Base-by-base conservation (phyloP, 2,329 filamentous ascomycete species). In the Apiospora saccharicola region DNA sequence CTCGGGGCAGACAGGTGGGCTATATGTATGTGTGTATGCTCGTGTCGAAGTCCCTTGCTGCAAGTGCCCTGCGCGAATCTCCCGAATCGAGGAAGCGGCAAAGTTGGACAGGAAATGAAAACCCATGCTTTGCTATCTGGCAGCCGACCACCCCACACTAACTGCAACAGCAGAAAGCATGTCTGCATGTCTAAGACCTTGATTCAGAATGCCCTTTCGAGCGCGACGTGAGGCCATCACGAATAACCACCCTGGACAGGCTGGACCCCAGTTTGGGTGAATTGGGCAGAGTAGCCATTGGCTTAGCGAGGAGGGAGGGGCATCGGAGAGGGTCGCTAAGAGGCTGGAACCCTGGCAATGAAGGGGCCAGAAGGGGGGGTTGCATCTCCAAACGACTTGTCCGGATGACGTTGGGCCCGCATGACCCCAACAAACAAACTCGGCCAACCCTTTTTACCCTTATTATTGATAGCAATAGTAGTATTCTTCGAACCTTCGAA, bases 391-490 rank as follows among this genome's bases (percentile, higher is more conserved):
- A 16, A 41, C 37, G 37, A 41, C 24, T 30, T 71, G 72, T 57
- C 70, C 72, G 57, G 72, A 71, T 73, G 72, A 73, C 70, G 70
- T 67, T 71, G 67, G 51, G 34, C 67, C 67, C 67, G 67, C 47
- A 46, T 69, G 67, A 49, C 26, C 44, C 67, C 67, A 47, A 49
- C 44, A 46, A 44, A 49, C n/a, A 30, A 37, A 12, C 10, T 69
- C 24, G 43, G 24, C 30, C 53, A 34, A n/a, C 57, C 57, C 22
- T 49, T 8, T 22, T n/a, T 49, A 68, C 14, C 6, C 67, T 10
- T 10, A 2, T 41, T 41, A 41, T 8, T 41, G 10, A 10, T 37
- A 37, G 37, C 8, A 30, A 30, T 37, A 37, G 37, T 41, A 41
- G 37, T 41, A 41, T 41, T 41, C 37, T 49, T 30, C 43, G 19